Percentiles rank a stretch among this genome's conserved stretches.
Evolutionary conservation across 495 filamentous ascomycete species (phyloP).

Genomic region (Amorphotheca resinae): DNA sequence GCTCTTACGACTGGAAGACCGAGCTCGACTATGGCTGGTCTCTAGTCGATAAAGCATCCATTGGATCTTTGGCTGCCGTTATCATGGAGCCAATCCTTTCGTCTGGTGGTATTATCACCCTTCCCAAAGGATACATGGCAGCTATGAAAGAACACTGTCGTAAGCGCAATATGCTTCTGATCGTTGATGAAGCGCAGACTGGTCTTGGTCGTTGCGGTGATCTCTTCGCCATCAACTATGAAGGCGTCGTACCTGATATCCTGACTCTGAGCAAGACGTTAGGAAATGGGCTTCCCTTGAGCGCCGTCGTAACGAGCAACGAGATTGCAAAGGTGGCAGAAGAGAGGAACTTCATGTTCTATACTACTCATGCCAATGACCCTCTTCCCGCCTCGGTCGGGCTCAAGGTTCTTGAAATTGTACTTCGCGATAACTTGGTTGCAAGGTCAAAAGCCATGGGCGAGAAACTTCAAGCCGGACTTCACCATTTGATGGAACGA

Average conservation of each 20-base stretch:
- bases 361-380: conserved; percentile 50
- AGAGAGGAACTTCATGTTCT: conserved; percentile 43
- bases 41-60: conserved; percentile 51
- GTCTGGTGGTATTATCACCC: conserved; percentile 41
- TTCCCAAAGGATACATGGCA: conserved; percentile 49
- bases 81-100: conserved; percentile 55
- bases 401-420: conserved; percentile 44
- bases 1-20: conserved; percentile 35
- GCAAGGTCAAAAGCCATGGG: conserved; percentile 40
- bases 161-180: conserved; percentile 50
- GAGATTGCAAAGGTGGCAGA: conserved; percentile 40
- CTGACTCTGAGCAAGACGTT: conserved; percentile 55
- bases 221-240: conserved; percentile 53
- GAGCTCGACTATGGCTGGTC: conserved; percentile 67
- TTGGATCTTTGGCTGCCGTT: conserved; percentile 56
- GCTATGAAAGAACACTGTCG: conserved; percentile 49
- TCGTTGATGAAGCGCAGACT: conserved; percentile 69
- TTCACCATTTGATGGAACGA: conserved; percentile 28
- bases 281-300: conserved; percentile 48
- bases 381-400: conserved; percentile 46
- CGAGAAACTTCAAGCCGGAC: conserved; percentile 27
- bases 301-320: conserved; percentile 39
- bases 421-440: conserved; percentile 41
- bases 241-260: conserved; percentile 49
- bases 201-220: conserved; percentile 58